phyloP scores from a whole-genome alignment of 2,329 filamentous ascomycete species.

The Pyrenophora seminiperda region DNA sequence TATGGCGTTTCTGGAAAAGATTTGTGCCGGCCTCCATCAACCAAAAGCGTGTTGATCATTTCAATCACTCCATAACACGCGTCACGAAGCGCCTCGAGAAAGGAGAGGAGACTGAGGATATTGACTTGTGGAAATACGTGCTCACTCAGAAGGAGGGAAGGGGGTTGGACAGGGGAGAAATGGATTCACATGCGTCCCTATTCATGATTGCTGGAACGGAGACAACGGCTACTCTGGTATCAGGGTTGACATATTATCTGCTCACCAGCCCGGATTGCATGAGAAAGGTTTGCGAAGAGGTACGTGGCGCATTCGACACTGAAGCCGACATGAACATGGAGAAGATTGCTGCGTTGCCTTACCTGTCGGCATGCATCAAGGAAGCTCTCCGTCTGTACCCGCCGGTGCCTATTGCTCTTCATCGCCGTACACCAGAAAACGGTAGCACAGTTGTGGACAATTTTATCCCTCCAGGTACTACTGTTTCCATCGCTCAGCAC shows the following conservation, averaged over 20 bases:
- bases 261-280: conserved; percentile 36
- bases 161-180: conserved; percentile 39
- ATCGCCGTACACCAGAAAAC: conserved; percentile 41
- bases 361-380: conserved; percentile 49
- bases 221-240: conserved; percentile 52
- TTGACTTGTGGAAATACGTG: conserved; percentile 51
- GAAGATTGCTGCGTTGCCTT: conserved; percentile 37
- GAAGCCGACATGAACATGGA: conserved; percentile 45
- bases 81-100: conserved; percentile 40
- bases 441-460: conserved; percentile 47
- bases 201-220: conserved; percentile 54
- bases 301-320: conserved; percentile 32
- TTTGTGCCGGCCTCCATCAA: conserved; percentile 10
- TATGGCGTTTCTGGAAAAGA: conserved; percentile 11
- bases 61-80: conserved; percentile 26
- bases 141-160: conserved; percentile 41
- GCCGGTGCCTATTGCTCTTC: conserved; percentile 45
- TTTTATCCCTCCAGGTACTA: conserved; percentile 40
- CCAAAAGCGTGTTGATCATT: conserved; percentile 24
- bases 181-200: conserved; percentile 45
- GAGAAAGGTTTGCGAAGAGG: conserved; percentile 35
- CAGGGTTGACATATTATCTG: conserved; percentile 46
- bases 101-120: conserved; percentile 26
- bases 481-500: conserved; percentile 24
- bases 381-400: conserved; percentile 53